These are phyloP conservation scores for Gaeumannomyces tritici DNA, from an alignment of 2,329 filamentous ascomycete species.

Conservation along the genomic window DNA sequence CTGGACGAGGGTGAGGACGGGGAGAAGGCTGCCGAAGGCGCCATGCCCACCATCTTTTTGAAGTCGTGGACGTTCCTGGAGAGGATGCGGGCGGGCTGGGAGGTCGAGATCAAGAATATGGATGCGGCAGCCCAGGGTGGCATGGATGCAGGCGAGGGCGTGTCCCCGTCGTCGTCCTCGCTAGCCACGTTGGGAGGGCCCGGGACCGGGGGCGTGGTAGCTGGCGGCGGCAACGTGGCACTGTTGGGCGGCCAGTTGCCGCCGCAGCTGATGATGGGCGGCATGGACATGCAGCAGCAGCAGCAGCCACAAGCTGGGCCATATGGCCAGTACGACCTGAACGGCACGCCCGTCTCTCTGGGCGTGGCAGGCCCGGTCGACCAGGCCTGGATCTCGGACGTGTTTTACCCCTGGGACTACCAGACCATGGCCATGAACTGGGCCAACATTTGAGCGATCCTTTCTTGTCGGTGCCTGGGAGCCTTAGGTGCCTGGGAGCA, in stretches of 20 bases:
- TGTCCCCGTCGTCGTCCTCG: neutral
- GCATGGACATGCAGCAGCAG: neutral
- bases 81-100: neutral
- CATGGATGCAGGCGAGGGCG: too few species aligned
- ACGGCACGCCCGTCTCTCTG: neutral
- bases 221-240: neutral
- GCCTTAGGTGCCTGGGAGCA: too few species aligned
- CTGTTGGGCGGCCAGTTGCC: neutral
- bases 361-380: neutral
- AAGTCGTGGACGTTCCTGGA: neutral
- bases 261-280: neutral
- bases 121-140: neutral
- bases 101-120: neutral
- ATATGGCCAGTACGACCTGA: neutral
- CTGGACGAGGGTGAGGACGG: neutral
- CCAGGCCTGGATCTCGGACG: neutral
- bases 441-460: neutral
- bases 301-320: neutral
- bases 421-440: neutral
- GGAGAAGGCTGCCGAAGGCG: neutral
- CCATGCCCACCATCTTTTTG: neutral
- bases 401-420: neutral
- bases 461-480: neutral
- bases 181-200: too few species aligned
- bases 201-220: too few species aligned